Percentiles rank a stretch among this genome's conserved stretches.
Conservation (phyloP, 805 yeast species). For the Debaryomyces tyrocola region DNA sequence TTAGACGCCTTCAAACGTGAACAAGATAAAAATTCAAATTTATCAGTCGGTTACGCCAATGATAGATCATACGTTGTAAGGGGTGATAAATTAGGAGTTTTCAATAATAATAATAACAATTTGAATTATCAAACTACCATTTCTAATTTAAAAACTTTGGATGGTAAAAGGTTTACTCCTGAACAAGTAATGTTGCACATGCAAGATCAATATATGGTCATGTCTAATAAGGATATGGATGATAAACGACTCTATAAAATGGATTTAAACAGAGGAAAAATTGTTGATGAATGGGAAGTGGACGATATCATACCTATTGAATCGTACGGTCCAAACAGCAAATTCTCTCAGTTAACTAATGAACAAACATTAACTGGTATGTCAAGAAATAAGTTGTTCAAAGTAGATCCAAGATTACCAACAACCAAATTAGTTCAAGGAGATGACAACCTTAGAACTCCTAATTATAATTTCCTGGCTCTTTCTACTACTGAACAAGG, state of each 20-base stretch:
- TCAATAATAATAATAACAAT: slow-evolving; percentile 54
- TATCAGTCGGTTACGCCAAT: slow-evolving; percentile 69
- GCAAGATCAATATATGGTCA: slow-evolving; percentile 66
- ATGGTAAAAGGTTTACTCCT: slow-evolving; percentile 55
- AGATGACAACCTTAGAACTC: slow-evolving; percentile 48
- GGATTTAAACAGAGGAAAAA: slow-evolving; percentile 78
- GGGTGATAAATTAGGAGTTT: slow-evolving; percentile 79
- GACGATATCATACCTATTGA: slow-evolving; percentile 48
- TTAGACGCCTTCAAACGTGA: slow-evolving; percentile 18
- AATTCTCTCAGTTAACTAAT: slow-evolving; percentile 69
- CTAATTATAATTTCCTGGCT: slow-evolving; percentile 51
- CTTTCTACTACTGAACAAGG: slow-evolving; percentile 75
- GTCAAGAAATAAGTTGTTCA: slow-evolving; percentile 63
- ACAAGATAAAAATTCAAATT: slow-evolving; percentile 54
- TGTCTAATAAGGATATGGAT: slow-evolving; percentile 52
- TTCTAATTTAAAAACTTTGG: slow-evolving; percentile 50
- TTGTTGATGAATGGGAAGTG: slow-evolving; percentile 85
- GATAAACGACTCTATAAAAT: slow-evolving; percentile 56
- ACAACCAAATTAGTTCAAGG: slow-evolving; percentile 59
- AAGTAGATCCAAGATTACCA: slow-evolving; percentile 74
- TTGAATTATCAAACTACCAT: slow-evolving; percentile 70
- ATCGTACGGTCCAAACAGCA: slow-evolving; percentile 66
- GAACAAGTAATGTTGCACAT: slow-evolving; percentile 72
- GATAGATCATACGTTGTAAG: slow-evolving; percentile 78
- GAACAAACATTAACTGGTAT: slow-evolving; percentile 78